Conservation (phyloP, 2,329 filamentous ascomycete species). For the Epichloe sibirici region DNA sequence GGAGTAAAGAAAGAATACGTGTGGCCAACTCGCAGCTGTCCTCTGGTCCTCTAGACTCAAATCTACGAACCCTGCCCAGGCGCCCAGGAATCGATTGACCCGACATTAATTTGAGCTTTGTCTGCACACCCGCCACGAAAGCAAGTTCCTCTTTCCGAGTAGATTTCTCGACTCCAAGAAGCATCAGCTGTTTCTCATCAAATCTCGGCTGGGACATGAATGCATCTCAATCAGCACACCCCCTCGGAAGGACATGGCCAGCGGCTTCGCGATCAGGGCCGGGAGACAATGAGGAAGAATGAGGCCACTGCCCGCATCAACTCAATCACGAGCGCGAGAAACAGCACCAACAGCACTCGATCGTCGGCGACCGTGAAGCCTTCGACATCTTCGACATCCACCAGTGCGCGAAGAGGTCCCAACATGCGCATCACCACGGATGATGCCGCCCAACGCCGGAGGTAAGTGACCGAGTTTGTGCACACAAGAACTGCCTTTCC, state of each 20-base stretch:
- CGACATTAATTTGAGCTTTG: background rate
- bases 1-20: too few species aligned
- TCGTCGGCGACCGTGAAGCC: slow-evolving; percentile 54
- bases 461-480: slow-evolving; percentile 18
- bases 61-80: background rate
- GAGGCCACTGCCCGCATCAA: slow-evolving; percentile 49
- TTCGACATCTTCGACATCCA: slow-evolving; percentile 21
- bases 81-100: background rate
- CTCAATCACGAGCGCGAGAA: slow-evolving; percentile 27
- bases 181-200: background rate
- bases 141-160: background rate
- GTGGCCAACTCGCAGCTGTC: background rate
- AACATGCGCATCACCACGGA: slow-evolving; percentile 25
- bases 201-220: slow-evolving; percentile 21
- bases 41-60: background rate
- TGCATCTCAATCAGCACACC: slow-evolving; percentile 10
- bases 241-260: slow-evolving; percentile 19
- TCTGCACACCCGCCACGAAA: background rate
- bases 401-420: slow-evolving; percentile 11
- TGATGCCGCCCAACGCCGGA: slow-evolving; percentile 28
- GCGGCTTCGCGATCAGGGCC: slow-evolving; percentile 19
- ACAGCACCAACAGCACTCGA: slow-evolving; percentile 52
- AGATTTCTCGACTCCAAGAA: background rate
- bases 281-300: slow-evolving; percentile 54
- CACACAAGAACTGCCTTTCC: background rate